Evolutionary conservation across 192 early-diverging fungal species (phyloP).

Genomic region (Irineochytrium annulatum): DNA sequence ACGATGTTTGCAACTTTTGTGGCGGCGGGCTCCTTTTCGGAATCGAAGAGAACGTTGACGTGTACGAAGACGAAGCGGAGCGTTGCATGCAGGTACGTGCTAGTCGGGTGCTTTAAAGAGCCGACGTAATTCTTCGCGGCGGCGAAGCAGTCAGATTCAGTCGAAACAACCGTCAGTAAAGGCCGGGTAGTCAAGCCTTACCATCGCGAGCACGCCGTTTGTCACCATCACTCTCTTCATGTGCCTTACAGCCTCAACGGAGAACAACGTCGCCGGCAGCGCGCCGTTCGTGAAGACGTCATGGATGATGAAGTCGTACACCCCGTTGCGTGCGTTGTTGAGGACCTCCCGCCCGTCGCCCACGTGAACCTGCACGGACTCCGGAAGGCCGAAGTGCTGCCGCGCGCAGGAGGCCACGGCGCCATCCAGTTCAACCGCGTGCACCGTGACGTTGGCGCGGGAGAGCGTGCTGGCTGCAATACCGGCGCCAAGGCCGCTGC

Average conservation of each 20-base stretch:
- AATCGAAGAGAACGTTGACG: too few species aligned
- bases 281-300: constrained; percentile 93
- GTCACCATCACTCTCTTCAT: constrained; percentile 64
- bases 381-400: constrained; percentile 65
- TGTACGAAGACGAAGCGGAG: too few species aligned
- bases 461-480: constrained; percentile 65
- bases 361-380: constrained; percentile 46
- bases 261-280: constrained; percentile 69
- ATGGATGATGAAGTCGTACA: constrained; percentile 84
- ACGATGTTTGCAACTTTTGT: too few species aligned
- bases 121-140: too few species aligned
- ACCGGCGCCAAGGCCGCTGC: constrained; percentile 77
- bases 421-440: constrained; percentile 84
- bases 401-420: constrained; percentile 65
- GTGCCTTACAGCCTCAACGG: constrained; percentile 62
- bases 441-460: constrained; percentile 52
- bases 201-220: constrained; percentile 76
- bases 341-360: constrained; percentile 75
- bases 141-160: too few species aligned
- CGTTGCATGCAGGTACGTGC: too few species aligned
- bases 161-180: too few species aligned
- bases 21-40: too few species aligned
- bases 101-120: too few species aligned
- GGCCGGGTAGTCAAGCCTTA: constrained; percentile 22
- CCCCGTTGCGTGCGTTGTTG: constrained; percentile 38